Evolutionary conservation across 2,329 filamentous ascomycete genomes (phyloP).

Genomic region (Talaromyces marneffei): DNA sequence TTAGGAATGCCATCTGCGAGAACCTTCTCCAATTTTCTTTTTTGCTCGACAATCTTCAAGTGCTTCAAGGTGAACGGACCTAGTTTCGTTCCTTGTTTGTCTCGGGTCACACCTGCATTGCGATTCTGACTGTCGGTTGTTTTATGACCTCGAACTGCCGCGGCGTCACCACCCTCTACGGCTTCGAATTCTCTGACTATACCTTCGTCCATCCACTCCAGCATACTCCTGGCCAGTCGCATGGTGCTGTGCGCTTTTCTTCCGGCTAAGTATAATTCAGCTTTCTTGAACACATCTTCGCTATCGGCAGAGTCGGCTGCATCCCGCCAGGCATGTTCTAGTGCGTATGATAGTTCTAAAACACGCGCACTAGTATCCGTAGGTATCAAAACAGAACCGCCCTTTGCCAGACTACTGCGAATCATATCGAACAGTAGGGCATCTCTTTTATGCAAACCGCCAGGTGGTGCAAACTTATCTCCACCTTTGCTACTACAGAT

Average conservation of each 20-base stretch:
- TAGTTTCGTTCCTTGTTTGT: conserved; percentile 38
- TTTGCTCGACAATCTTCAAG: conserved; percentile 74
- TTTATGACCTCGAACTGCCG: conserved; percentile 29
- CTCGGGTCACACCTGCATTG: conserved; percentile 24
- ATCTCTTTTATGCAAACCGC: conserved; percentile 74
- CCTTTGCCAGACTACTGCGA: conserved; percentile 67
- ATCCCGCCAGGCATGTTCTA: conserved; percentile 85
- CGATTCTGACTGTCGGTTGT: conserved; percentile 39
- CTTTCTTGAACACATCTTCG: conserved; percentile 45
- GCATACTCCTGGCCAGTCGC: conserved; percentile 85
- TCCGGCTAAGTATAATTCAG: conserved; percentile 72
- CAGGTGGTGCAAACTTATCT: conserved; percentile 62
- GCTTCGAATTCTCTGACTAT: conserved; percentile 90
- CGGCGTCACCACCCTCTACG: conserved; percentile 33
- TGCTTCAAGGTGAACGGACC: conserved; percentile 89
- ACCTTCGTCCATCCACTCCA: conserved; percentile 98
- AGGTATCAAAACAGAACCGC: conserved; percentile 87
- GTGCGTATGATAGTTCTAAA: conserved; percentile 80
- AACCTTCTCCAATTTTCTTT: conserved; percentile 70
- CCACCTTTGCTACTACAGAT: conserved; percentile 85
- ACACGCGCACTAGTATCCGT: conserved; percentile 94
- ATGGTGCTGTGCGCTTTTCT: conserved; percentile 83
- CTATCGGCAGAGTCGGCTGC: conserved; percentile 52
- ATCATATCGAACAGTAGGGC: conserved; percentile 80
- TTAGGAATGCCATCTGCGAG: conserved; percentile 49